Evolutionary conservation across 2,329 filamentous ascomycete species (phyloP).

Genomic region (Diaporthe sp.): DNA sequence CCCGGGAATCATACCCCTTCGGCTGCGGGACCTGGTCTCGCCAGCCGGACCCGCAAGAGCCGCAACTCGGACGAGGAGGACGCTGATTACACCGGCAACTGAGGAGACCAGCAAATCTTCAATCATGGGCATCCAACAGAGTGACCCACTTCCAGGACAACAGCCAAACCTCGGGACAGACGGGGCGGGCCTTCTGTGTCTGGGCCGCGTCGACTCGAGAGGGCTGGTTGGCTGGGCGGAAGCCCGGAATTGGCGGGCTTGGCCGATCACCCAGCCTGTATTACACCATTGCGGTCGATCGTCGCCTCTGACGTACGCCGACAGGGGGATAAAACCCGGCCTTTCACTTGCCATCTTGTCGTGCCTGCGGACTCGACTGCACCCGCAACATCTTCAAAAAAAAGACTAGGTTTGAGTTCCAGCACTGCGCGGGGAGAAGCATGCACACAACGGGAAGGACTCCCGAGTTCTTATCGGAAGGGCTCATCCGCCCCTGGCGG

Average conservation of each 20-base stretch:
- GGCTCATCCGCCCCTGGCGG: background rate
- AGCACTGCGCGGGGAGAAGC: background rate
- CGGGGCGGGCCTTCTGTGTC: background rate
- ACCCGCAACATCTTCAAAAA: background rate
- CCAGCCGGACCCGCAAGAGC: conserved; percentile 13
- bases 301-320: conserved; percentile 8
- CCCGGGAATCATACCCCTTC: background rate
- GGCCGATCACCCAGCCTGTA: background rate
- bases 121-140: background rate
- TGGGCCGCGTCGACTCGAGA: background rate
- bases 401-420: background rate
- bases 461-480: no score
- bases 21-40: background rate
- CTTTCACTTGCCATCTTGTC: background rate
- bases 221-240: background rate
- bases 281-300: background rate
- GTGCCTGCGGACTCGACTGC: background rate
- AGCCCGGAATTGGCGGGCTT: background rate
- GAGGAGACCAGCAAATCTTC: background rate
- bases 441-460: background rate
- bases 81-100: conserved; percentile 2
- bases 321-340: background rate
- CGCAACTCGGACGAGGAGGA: background rate
- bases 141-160: background rate
- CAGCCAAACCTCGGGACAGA: background rate